phyloP scores from a whole-genome alignment of 345 rosid species.

The Physaria fendleri region DNA sequence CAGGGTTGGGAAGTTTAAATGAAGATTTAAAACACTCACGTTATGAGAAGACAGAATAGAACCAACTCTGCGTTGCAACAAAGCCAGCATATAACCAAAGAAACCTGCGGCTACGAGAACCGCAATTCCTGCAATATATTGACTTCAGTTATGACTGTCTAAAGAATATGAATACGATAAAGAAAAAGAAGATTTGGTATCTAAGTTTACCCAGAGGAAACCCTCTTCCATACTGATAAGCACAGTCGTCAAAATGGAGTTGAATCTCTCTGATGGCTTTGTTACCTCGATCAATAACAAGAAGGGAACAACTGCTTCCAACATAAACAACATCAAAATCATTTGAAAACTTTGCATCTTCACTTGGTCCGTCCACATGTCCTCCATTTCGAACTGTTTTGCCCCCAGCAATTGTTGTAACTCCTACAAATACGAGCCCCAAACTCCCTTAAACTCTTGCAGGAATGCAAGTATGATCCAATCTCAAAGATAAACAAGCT shows the following conservation, averaged over 20 bases:
- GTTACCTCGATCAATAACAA: slow-evolving; percentile 93
- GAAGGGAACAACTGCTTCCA: slow-evolving; percentile 96
- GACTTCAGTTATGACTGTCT: background rate
- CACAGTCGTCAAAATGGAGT: slow-evolving; percentile 97
- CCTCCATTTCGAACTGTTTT: slow-evolving; percentile 70
- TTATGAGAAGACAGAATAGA: slow-evolving; percentile 57
- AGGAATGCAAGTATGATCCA: background rate
- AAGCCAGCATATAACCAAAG: slow-evolving; percentile 93
- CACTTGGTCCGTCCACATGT: slow-evolving; percentile 97
- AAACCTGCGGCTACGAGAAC: slow-evolving; percentile 95
- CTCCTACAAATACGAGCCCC: slow-evolving; percentile 48
- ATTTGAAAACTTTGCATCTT: slow-evolving; percentile 90
- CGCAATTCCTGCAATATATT: slow-evolving; percentile 54
- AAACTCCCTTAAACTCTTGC: background rate
- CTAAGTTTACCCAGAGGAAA: slow-evolving; percentile 73
- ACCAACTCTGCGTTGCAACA: slow-evolving; percentile 77
- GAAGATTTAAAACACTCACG: slow-evolving; percentile 36
- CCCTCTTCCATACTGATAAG: slow-evolving; percentile 91
- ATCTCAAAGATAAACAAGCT: background rate
- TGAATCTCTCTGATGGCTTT: slow-evolving; percentile 93
- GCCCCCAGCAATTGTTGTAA: slow-evolving; percentile 98
- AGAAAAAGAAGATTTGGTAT: background rate
- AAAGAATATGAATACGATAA: too few species aligned
- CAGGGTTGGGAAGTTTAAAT: background rate
- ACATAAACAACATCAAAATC: slow-evolving; percentile 94